phyloP scores from a whole-genome alignment of 257 asterid species.

The Echites panduratus region DNA sequence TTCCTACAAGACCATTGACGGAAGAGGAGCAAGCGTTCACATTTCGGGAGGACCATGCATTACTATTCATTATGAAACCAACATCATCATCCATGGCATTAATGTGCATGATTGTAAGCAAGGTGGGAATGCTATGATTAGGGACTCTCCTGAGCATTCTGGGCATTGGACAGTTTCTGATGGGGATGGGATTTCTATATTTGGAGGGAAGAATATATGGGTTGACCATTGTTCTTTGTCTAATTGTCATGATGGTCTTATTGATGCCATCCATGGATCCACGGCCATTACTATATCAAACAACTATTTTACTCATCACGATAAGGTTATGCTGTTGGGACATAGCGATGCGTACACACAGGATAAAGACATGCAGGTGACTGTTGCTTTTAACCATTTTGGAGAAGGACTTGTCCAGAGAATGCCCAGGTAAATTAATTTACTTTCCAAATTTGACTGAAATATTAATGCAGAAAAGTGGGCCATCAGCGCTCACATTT shows the following conservation, averaged over 20 bases:
- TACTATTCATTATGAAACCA: constrained; percentile 42
- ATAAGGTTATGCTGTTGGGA: constrained; percentile 78
- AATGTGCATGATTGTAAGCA: constrained; percentile 62
- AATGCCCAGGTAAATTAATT: constrained; percentile 59
- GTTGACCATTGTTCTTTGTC: constrained; percentile 74
- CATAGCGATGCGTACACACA: constrained; percentile 49
- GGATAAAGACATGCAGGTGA: constrained; percentile 68
- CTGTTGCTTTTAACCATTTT: constrained; percentile 78
- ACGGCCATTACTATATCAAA: constrained; percentile 72
- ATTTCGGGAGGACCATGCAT: constrained; percentile 68
- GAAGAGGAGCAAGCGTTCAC: constrained; percentile 73
- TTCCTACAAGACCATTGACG: constrained; percentile 71
- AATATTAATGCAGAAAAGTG: too few species aligned
- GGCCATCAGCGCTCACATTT: too few species aligned
- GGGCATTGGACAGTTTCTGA: constrained; percentile 66
- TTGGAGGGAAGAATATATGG: constrained; percentile 53
- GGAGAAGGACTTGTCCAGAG: constrained; percentile 86
- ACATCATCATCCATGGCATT: constrained; percentile 67
- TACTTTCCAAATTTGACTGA: neutral
- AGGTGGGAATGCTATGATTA: constrained; percentile 42
- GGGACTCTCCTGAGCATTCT: constrained; percentile 56
- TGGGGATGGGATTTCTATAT: constrained; percentile 64
- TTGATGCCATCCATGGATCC: constrained; percentile 76
- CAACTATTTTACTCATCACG: constrained; percentile 70
- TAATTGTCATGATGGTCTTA: constrained; percentile 60